Percentiles rank a stretch among this genome's conserved stretches.
phyloP scores from a whole-genome alignment of 2,329 filamentous ascomycete species.

The Pochonia chlamydosporia region DNA sequence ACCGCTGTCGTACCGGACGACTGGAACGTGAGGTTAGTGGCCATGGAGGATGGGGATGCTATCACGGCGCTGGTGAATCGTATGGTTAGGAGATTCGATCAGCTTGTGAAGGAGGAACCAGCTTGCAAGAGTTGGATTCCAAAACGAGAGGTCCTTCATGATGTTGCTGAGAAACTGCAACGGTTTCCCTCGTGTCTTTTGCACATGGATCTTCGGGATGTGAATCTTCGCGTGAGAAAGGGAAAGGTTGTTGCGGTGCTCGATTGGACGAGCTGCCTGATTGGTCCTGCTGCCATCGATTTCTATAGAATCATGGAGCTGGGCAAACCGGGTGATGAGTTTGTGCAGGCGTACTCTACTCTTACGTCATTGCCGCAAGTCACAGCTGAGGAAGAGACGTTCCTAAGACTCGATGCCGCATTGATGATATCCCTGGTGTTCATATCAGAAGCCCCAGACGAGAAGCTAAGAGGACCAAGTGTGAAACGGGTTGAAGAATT shows the following conservation, averaged over 20 bases:
- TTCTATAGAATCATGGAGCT: slow-evolving; percentile 12
- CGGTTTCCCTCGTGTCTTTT: slow-evolving; percentile 4
- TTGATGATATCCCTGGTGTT: slow-evolving; percentile 14
- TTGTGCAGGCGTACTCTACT: slow-evolving; percentile 9
- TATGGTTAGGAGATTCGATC: slow-evolving; percentile 10
- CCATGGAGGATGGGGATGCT: slow-evolving; percentile 7
- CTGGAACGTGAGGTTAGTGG: slow-evolving; percentile 9
- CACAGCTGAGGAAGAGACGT: slow-evolving; percentile 7
- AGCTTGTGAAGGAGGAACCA: slow-evolving; percentile 7
- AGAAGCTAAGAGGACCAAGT: slow-evolving; percentile 4
- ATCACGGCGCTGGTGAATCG: slow-evolving; percentile 7
- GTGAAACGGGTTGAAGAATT: slow-evolving; percentile 10
- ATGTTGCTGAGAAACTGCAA: slow-evolving; percentile 6
- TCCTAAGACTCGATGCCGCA: slow-evolving; percentile 13
- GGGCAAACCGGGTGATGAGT: slow-evolving; percentile 3
- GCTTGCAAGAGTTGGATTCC: slow-evolving; percentile 4
- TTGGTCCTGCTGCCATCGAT: slow-evolving; percentile 11
- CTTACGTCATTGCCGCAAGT: slow-evolving; percentile 3
- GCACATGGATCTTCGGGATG: slow-evolving; percentile 14
- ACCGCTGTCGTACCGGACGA: slow-evolving; percentile 3
- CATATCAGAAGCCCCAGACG: slow-evolving; percentile 13
- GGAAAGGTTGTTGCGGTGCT: slow-evolving; percentile 9
- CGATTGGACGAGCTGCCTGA: slow-evolving; percentile 13
- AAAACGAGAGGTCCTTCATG: not conserved
- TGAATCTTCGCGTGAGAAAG: slow-evolving; percentile 7